A percentile compares a stretch with the other conserved stretches of the same genome.
These are phyloP conservation scores for Phytophthora fragariae DNA, from an alignment of 352 stramenopile genomes.

Conservation along the genomic window DNA sequence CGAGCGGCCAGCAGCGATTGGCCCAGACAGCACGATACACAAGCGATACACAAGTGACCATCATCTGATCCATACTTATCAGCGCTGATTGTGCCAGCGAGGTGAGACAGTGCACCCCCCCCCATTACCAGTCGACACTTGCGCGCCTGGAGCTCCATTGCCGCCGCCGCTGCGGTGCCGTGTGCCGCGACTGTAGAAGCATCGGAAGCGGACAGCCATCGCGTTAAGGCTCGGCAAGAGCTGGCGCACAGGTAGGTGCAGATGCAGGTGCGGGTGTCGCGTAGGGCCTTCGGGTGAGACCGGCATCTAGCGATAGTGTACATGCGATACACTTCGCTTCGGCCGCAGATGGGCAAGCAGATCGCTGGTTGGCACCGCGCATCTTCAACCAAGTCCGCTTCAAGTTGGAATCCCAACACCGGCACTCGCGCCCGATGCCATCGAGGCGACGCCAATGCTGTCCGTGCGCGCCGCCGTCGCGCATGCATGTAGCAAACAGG, in stretches of 20 bases:
- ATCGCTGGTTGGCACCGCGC: neutral
- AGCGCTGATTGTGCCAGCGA: constrained; percentile 14
- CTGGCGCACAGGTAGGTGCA: neutral
- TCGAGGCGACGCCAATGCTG: neutral
- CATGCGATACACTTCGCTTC: constrained; percentile 1
- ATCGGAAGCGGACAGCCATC: neutral
- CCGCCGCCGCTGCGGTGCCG: neutral
- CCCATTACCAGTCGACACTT: constrained; percentile 5
- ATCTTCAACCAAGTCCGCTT: neutral
- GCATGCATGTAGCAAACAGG: neutral
- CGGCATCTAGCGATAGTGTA: neutral
- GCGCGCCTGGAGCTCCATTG: neutral
- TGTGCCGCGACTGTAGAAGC: neutral
- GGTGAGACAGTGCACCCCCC: constrained; percentile 15
- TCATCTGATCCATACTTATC: constrained; percentile 21
- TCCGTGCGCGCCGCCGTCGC: neutral
- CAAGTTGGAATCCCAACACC: neutral
- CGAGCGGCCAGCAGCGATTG: neutral
- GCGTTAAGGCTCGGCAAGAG: neutral
- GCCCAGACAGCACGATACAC: neutral
- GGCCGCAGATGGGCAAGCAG: neutral
- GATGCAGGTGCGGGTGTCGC: neutral
- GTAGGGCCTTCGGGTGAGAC: neutral
- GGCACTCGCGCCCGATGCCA: neutral
- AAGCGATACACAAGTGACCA: constrained; percentile 7